Conservation (phyloP, 1,284 basidiomycete species). For the Takashimella tepidaria region DNA sequence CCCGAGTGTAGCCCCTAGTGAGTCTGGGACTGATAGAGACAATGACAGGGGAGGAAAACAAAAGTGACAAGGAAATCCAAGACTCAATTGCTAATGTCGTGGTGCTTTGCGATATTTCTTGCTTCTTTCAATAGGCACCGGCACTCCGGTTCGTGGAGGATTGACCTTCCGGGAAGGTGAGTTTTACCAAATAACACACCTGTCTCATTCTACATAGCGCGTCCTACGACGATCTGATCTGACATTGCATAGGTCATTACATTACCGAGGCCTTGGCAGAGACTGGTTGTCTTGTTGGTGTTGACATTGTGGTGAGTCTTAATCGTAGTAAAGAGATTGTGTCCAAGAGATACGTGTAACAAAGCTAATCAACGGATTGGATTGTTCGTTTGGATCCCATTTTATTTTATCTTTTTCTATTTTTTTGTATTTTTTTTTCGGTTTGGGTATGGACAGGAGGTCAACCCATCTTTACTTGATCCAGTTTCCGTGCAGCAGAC, state of each 20-base stretch:
- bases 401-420: too few relatives aligned
- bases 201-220: constrained; percentile 19
- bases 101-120: too few relatives aligned
- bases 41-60: too few relatives aligned
- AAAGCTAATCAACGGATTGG: too few relatives aligned
- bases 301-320: constrained; percentile 77
- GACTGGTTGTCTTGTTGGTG: constrained; percentile 83
- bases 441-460: constrained; percentile 75
- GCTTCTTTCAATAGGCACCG: too few relatives aligned
- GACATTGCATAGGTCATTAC: constrained; percentile 49
- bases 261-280: constrained; percentile 93
- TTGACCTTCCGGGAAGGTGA: constrained; percentile 96
- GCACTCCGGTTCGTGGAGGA: constrained; percentile 75
- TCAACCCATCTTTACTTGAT: constrained; percentile 84
- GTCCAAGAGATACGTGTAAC: too few relatives aligned
- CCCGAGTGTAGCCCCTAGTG: constrained; percentile 83
- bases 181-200: constrained; percentile 44
- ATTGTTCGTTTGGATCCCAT: neutral
- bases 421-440: too few relatives aligned
- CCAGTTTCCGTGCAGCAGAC: constrained; percentile 73
- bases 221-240: neutral
- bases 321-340: too few relatives aligned
- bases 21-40: too few relatives aligned
- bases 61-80: too few relatives aligned
- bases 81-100: constrained; percentile 8